phyloP scores from a whole-genome alignment of 177 flowering plant species.

The Vitis hybrid region DNA sequence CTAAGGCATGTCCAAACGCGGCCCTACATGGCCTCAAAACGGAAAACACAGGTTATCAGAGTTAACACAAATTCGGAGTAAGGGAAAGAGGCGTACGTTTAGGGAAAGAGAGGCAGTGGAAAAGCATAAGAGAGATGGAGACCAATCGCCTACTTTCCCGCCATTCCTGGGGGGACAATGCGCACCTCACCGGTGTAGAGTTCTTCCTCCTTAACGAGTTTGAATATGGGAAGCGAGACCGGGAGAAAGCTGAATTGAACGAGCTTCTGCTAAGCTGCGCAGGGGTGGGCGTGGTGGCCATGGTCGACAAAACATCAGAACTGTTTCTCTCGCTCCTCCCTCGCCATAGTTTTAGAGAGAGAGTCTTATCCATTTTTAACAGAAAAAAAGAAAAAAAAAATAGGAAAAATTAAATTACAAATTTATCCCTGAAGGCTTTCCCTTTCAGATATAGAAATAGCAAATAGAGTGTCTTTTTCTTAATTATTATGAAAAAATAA shows the following conservation, averaged over 20 bases:
- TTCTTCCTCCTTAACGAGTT: background rate
- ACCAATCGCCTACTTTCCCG: conserved; percentile 51
- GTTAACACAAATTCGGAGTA: background rate
- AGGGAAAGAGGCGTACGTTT: conserved; percentile 30
- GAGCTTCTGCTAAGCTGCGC: conserved; percentile 30
- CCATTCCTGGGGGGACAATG: conserved; percentile 24
- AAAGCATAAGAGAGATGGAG: conserved; percentile 47
- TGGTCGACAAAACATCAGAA: conserved; percentile 1
- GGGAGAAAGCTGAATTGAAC: conserved; percentile 6
- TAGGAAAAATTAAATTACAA: background rate
- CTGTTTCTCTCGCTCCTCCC: background rate
- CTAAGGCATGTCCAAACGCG: conserved; percentile 4
- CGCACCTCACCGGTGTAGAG: conserved; percentile 33
- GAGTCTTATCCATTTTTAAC: conserved; percentile 11
- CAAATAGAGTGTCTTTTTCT: no score
- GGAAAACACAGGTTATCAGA: background rate
- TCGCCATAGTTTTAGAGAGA: background rate
- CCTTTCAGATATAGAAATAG: no score
- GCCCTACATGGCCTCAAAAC: background rate
- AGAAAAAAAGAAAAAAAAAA: no score
- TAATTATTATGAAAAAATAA: no score
- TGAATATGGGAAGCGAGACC: background rate
- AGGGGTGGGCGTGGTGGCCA: conserved; percentile 14
- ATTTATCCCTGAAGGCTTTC: background rate
- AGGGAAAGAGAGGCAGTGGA: conserved; percentile 36